These are phyloP conservation scores for Venturia carpophila DNA, from an alignment of 2,329 filamentous ascomycete species.

Conservation along the genomic window DNA sequence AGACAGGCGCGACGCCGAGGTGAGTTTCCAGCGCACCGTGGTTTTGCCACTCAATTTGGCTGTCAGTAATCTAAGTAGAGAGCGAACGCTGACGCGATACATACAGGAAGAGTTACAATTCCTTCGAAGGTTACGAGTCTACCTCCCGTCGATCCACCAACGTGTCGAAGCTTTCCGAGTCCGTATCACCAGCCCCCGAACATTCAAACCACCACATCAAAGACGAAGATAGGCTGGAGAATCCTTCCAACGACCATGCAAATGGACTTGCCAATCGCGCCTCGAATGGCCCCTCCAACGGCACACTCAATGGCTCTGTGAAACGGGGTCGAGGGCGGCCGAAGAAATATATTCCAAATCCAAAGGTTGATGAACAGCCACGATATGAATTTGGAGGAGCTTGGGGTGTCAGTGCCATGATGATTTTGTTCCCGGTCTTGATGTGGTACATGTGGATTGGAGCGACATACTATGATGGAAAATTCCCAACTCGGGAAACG, in stretches of 20 bases:
- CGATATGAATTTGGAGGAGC: conserved; percentile 81
- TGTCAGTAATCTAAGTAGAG: neutral
- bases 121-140: conserved; percentile 23
- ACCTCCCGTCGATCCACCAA: conserved; percentile 42
- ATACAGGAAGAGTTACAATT: conserved; percentile 1
- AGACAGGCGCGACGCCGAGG: conserved; percentile 43
- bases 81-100: neutral
- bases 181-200: conserved; percentile 21
- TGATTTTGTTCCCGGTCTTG: conserved; percentile 84
- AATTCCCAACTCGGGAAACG: conserved; percentile 59
- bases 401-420: conserved; percentile 71
- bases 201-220: conserved; percentile 19
- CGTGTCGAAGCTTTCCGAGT: conserved; percentile 39
- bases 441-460: conserved; percentile 99
- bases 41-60: neutral
- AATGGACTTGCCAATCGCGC: conserved; percentile 13
- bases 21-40: conserved; percentile 25
- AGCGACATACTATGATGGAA: conserved; percentile 82
- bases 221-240: conserved; percentile 24
- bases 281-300: conserved; percentile 23
- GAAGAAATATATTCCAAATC: conserved; percentile 21
- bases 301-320: conserved; percentile 15
- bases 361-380: conserved; percentile 39
- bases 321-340: conserved; percentile 17
- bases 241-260: conserved; percentile 26